A percentile compares a stretch with the other conserved stretches of the same genome.
These are phyloP conservation scores for Teunomyces pallodes DNA, from an alignment of 805 yeast genomes.

Conservation along the genomic window DNA sequence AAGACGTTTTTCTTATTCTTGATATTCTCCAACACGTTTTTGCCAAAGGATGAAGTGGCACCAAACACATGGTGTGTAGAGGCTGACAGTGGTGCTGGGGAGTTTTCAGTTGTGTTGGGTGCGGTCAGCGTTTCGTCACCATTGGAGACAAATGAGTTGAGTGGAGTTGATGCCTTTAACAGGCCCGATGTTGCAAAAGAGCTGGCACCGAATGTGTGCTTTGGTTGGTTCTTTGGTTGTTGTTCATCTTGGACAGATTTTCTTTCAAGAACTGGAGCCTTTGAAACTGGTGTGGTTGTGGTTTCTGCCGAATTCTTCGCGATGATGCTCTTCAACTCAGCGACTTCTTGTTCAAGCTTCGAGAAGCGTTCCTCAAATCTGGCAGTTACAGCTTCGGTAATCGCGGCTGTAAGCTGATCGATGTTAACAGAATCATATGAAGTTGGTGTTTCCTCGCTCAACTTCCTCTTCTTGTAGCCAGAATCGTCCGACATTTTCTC, in stretches of 20 bases:
- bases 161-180: conserved; percentile 11
- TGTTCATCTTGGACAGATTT: conserved; percentile 1
- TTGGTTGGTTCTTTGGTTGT: conserved; percentile 6
- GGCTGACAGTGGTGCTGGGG: conserved; percentile 5
- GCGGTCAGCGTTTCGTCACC: conserved; percentile 10
- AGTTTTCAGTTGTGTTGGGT: conserved; percentile 8
- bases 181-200: conserved; percentile 7
- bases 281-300: neutral
- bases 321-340: conserved; percentile 9
- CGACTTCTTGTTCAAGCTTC: conserved; percentile 20
- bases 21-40: conserved; percentile 22
- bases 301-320: neutral
- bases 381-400: conserved; percentile 1
- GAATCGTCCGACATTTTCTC: conserved; percentile 1
- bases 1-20: conserved; percentile 26
- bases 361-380: conserved; percentile 15
- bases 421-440: neutral
- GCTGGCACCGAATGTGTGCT: conserved; percentile 12
- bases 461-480: neutral
- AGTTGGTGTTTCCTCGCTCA: neutral
- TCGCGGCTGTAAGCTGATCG: neutral
- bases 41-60: conserved; percentile 40
- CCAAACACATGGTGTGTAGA: conserved; percentile 34
- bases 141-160: conserved; percentile 7
- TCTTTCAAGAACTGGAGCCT: conserved; percentile 2